A percentile compares a stretch with the other conserved stretches of the same genome.
These are phyloP conservation scores for Colletotrichum sp. DNA, from an alignment of 2,329 filamentous ascomycete species.

Conservation along the genomic window DNA sequence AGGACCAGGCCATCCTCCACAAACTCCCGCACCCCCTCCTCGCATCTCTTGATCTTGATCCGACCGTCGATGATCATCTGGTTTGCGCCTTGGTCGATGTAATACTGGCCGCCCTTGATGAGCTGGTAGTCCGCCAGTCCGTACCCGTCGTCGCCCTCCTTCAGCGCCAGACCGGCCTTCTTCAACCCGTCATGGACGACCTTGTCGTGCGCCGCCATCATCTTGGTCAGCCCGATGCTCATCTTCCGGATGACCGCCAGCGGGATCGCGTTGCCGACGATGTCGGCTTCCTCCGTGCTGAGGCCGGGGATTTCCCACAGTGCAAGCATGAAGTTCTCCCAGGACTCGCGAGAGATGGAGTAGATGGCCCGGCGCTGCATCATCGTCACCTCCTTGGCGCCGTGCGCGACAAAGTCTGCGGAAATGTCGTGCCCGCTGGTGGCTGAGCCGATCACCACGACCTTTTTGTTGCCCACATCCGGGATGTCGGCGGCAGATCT, in stretches of 20 bases:
- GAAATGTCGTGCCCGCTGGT: constrained; percentile 56
- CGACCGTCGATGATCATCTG: constrained; percentile 44
- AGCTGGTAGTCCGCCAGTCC: constrained; percentile 42
- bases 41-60: constrained; percentile 37
- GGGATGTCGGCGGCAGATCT: constrained; percentile 38
- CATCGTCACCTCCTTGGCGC: constrained; percentile 53
- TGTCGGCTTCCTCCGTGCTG: constrained; percentile 54
- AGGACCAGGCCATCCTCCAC: constrained; percentile 25
- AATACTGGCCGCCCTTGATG: constrained; percentile 43
- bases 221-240: constrained; percentile 42
- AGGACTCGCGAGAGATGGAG: constrained; percentile 46
- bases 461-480: constrained; percentile 38
- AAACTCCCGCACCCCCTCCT: constrained; percentile 36
- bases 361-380: constrained; percentile 57
- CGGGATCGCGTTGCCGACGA: constrained; percentile 50
- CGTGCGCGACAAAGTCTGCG: constrained; percentile 53
- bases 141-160: constrained; percentile 37
- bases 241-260: constrained; percentile 51
- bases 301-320: constrained; percentile 38
- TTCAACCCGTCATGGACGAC: constrained; percentile 47
- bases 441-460: constrained; percentile 52
- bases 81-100: constrained; percentile 44
- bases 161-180: constrained; percentile 47
- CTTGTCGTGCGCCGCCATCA: constrained; percentile 44
- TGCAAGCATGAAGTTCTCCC: constrained; percentile 46